Evolutionary conservation across 345 rosid species (phyloP), one percentile per base, ranked within the genome.

Genomic region (Boechera retrofracta): DNA sequence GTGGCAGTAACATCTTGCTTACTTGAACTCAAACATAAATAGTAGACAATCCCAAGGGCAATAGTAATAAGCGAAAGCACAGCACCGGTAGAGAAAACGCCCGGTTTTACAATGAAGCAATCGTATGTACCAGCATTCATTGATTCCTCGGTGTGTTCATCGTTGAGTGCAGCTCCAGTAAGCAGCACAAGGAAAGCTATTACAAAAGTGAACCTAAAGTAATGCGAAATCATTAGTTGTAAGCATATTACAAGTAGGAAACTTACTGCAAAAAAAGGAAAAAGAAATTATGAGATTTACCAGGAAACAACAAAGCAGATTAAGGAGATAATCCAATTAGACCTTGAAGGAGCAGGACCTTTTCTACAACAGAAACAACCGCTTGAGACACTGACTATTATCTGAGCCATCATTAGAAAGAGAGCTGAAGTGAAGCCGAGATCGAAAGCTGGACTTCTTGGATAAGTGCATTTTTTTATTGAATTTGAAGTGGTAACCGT

Each of bases 361-460:
- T 85, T 85, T 81, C 76, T 82, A 87, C 97, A 92, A 82, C 97
- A 94, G 73, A 90, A 35, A 77, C 98, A 92, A 13, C 98, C 92
- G 21, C 84, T 86, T 53, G 90, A 84, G 10, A 82, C 79, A 44
- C 85, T 92, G 2, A 80, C 82, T 33, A 85, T 77, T 24, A 92
- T 77, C 81, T 92, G 95, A 62, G 97, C 91, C 62, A 89, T 58
- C 84, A 88, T 11, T 59, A 94, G 90, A 21, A 87, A 73, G 42
- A 82, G 59, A 9, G 98, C 93, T 11, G 99, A 83, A 59, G 89
- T 77, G 72, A 92, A 71, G 36, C 98, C 97, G 77, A 89, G 90
- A 31, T 79, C 80, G 18, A 81, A 82, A 31, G 98, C 98, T 36
- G 91, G 90, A 78, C 88, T 92, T 73, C 88, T 79, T 28, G 90